A percentile compares a stretch with the other conserved stretches of the same genome.
These are phyloP conservation scores for Balamuthia mandrillaris DNA, from an alignment of 208 protist genomes.

Conservation along the genomic window DNA sequence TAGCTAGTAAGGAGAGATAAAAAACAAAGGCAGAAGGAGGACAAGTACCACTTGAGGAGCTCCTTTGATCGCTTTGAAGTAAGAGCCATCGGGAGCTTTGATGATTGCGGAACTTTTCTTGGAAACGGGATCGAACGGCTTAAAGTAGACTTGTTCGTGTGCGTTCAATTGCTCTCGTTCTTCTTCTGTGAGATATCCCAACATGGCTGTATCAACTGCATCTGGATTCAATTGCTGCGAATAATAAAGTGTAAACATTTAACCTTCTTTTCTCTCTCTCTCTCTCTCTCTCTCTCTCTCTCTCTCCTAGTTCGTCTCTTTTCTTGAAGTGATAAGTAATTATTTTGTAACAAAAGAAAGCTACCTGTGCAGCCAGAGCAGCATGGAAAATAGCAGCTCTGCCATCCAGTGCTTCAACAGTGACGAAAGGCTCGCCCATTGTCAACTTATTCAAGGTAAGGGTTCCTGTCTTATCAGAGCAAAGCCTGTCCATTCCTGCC, in stretches of 20 bases:
- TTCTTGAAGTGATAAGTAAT: not conserved
- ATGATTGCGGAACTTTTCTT: constrained; percentile 45
- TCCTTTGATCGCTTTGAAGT: constrained; percentile 80
- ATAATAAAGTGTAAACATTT: not conserved
- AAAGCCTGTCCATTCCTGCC: constrained; percentile 81
- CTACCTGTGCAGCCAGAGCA: constrained; percentile 34
- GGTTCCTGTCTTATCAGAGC: constrained; percentile 91
- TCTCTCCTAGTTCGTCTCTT: not conserved
- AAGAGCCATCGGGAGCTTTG: not conserved
- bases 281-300: not conserved
- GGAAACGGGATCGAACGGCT: constrained; percentile 32
- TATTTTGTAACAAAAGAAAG: not conserved
- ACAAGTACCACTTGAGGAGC: constrained; percentile 53
- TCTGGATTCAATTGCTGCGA: not conserved
- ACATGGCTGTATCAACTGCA: constrained; percentile 4
- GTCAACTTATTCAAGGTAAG: constrained; percentile 89
- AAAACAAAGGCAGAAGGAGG: not conserved
- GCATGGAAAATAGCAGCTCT: constrained; percentile 45
- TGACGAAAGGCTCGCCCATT: constrained; percentile 67
- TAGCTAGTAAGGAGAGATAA: not conserved
- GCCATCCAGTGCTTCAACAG: not conserved
- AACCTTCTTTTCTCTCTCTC: not conserved
- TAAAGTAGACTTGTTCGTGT: constrained; percentile 4
- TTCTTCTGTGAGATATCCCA: not conserved
- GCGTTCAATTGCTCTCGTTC: not conserved